Evolutionary conservation across 2,329 filamentous ascomycete genomes (phyloP), one percentile per base, ranked within the genome.

Genomic region (Aspergillus felis): DNA sequence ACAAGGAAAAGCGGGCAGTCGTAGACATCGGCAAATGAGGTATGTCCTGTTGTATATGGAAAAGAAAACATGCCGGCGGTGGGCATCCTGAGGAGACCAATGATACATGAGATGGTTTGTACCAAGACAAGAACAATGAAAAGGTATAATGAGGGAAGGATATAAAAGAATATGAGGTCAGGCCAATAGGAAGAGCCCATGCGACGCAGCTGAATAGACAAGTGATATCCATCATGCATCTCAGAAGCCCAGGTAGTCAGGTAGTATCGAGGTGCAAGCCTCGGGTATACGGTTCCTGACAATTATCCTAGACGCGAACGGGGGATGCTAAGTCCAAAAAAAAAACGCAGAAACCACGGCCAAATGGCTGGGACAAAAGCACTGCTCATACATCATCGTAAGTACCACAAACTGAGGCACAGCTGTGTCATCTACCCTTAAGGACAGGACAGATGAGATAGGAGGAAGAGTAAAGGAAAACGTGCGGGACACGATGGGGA

Each of bases 251-350:
- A 49, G 46, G 54, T 57, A 46, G 48, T 53, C 44, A 49, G 46
- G 54, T 57, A 46, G 48, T 48, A 56, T 53, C 53, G 24, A 38
- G 35, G 51, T 47, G 14, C 44, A 57, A 44, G n/a, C 28, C 42
- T 53, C 55, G 57, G 55, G 56, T 27, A 47, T 57, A 57, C 59
- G 56, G 44, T 57, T 51, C 54, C 57, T 55, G 50, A 52, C 59
- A 60, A 56, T 55, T 57, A 61, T 61, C 60, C 64, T 63, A 62
- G 61, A 63, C 59, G 63, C 60, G 60, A 64, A 61, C n/a, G 49
- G 59, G 58, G 56, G 63, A 61, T 61, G 61, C 59, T 65, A 61
- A 66, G 60, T 62, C 63, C 58, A 57, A 64, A 63, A 51, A 53
- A 32, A 44, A 27, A 61, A 61, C 58, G 55, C 61, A 68, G 70